Evolutionary conservation across 495 filamentous ascomycete genomes (phyloP).

Genomic region (Copromyces sp.): DNA sequence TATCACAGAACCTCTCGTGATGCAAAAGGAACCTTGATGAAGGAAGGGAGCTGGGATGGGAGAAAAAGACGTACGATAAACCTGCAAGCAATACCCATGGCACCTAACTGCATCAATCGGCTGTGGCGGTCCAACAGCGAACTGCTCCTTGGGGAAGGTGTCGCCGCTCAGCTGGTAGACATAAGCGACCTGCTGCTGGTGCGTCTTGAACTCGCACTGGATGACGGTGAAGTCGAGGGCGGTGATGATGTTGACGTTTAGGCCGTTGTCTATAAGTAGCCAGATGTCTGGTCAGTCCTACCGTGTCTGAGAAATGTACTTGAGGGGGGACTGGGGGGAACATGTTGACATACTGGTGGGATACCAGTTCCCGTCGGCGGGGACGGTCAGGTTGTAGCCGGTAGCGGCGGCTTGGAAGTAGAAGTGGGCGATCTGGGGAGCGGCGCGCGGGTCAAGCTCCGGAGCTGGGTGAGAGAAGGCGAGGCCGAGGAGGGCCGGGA

Average conservation of each 20-base stretch:
- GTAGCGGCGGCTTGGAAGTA: constrained; percentile 21
- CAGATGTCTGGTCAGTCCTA: background rate
- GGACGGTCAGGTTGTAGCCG: constrained; percentile 16
- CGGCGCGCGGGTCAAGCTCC: constrained; percentile 10
- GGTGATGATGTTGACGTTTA: constrained; percentile 20
- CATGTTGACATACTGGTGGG: constrained; percentile 11
- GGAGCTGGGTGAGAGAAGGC: constrained; percentile 7
- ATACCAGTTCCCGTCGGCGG: constrained; percentile 17
- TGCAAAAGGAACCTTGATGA: too few species aligned
- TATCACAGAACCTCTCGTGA: background rate
- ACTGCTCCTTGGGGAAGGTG: constrained; percentile 12
- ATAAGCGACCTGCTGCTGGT: constrained; percentile 9
- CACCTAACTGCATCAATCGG: constrained; percentile 20
- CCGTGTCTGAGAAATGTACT: background rate
- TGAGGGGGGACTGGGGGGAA: background rate
- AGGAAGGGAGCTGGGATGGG: background rate
- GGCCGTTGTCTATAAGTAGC: constrained; percentile 11
- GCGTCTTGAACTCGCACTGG: constrained; percentile 17
- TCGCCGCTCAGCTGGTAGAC: constrained; percentile 9
- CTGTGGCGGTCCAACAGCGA: constrained; percentile 21
- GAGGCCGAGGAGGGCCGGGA: constrained; percentile 5
- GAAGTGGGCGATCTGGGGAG: constrained; percentile 18
- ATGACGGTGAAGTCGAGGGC: constrained; percentile 19
- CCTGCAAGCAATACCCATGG: constrained; percentile 16
- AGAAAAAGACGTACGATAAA: constrained; percentile 2